Conservation (phyloP, 805 yeast genomes). For the Starmerella apicola region DNA sequence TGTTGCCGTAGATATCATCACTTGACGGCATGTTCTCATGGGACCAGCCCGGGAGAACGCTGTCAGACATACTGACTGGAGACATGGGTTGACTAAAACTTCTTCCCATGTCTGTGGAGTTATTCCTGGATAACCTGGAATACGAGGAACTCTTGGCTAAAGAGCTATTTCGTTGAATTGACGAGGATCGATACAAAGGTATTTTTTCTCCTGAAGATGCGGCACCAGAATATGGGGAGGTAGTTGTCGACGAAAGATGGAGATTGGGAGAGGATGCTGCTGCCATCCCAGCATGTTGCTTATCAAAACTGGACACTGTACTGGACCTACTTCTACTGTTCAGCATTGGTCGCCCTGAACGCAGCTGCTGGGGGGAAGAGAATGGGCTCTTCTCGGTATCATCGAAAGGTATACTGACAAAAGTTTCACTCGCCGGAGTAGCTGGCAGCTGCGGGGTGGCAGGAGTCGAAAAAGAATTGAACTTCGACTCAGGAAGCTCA, state of each 20-base stretch:
- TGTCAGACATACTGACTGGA: conserved; percentile 7
- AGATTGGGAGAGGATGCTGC: no score
- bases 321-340: conserved; percentile 8
- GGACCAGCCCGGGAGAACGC: neutral
- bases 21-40: no score
- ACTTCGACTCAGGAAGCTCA: conserved; percentile 9
- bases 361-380: neutral
- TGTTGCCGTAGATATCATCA: no score
- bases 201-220: no score
- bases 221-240: no score
- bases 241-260: no score
- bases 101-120: neutral
- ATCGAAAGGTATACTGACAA: conserved; percentile 9
- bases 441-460: conserved; percentile 3
- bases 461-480: neutral
- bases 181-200: neutral
- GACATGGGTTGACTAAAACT: conserved; percentile 8
- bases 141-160: neutral
- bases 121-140: no score
- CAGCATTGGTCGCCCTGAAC: conserved; percentile 1
- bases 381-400: conserved; percentile 1
- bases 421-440: conserved; percentile 6
- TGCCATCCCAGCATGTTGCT: no score
- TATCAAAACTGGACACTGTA: conserved; percentile 1
- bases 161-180: neutral